Percentiles rank a stretch among this genome's conserved stretches.
phyloP scores from a whole-genome alignment of 192 early-diverging fungal genomes.

The Phycomyces blakesleeanus region DNA sequence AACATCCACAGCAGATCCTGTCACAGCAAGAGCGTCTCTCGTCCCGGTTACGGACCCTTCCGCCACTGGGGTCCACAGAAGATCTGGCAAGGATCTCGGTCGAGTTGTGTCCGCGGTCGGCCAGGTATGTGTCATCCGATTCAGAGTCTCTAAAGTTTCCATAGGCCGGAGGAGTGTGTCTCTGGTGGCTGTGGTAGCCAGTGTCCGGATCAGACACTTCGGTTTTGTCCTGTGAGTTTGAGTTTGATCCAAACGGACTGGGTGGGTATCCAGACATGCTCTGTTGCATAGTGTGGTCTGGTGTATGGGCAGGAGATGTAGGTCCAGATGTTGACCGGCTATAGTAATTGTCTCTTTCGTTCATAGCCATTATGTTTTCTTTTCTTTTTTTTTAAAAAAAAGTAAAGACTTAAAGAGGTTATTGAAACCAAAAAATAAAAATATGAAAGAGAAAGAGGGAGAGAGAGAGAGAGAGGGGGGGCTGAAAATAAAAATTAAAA shows the following conservation, averaged over 20 bases:
- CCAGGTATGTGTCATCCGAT: slow-evolving; percentile 13
- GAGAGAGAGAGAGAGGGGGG: background rate
- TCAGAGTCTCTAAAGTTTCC: slow-evolving; percentile 2
- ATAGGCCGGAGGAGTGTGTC: too few relatives aligned
- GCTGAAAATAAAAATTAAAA: background rate
- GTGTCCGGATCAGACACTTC: too few relatives aligned
- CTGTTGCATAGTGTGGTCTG: background rate
- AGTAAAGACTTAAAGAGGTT: too few relatives aligned
- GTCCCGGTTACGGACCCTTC: background rate
- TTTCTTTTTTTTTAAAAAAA: too few relatives aligned
- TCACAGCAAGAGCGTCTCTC: slow-evolving; percentile 25
- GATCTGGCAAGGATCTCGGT: background rate
- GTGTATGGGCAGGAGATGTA: background rate
- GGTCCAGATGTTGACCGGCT: slow-evolving; percentile 3
- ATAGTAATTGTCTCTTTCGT: slow-evolving; percentile 13
- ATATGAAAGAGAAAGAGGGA: slow-evolving; percentile 7
- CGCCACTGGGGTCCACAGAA: slow-evolving; percentile 1
- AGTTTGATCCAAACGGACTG: background rate
- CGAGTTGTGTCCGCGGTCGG: slow-evolving; percentile 1
- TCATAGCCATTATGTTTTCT: slow-evolving; percentile 11
- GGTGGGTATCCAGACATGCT: background rate
- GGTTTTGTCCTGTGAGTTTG: too few relatives aligned
- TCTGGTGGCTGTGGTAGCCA: too few relatives aligned
- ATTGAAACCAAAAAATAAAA: slow-evolving; percentile 5
- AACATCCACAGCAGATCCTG: slow-evolving; percentile 33